Evolutionary conservation across 805 yeast species (phyloP).

Genomic region (Suhomyces vadensis): DNA sequence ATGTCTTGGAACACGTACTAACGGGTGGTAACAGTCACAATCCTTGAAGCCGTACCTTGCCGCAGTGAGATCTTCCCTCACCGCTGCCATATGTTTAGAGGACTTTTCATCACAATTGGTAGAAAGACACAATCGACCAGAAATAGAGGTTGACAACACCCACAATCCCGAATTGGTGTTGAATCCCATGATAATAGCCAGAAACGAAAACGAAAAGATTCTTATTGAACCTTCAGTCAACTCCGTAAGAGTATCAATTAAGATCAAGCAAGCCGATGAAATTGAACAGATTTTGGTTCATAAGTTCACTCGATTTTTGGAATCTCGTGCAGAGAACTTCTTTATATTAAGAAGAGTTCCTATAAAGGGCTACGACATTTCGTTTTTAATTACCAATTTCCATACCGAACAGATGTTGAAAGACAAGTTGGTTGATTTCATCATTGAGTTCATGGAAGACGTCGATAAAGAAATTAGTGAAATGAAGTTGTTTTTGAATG

Average conservation of each 20-base stretch:
- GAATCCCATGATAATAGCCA: slow-evolving; percentile 85
- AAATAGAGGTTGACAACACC: slow-evolving; percentile 78
- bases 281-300: slow-evolving; percentile 93
- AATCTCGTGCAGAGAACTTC: slow-evolving; percentile 94
- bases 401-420: slow-evolving; percentile 96
- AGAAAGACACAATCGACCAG: slow-evolving; percentile 97
- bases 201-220: slow-evolving; percentile 92
- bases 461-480: slow-evolving; percentile 98
- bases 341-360: slow-evolving; percentile 90
- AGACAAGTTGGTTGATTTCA: slow-evolving; percentile 92
- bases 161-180: slow-evolving; percentile 77
- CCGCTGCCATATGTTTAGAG: slow-evolving; percentile 89
- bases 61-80: slow-evolving; percentile 89
- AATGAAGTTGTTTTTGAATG: slow-evolving; percentile 94
- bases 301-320: slow-evolving; percentile 89
- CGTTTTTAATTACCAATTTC: slow-evolving; percentile 88
- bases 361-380: slow-evolving; percentile 86
- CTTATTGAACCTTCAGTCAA: slow-evolving; percentile 93
- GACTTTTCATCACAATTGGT: slow-evolving; percentile 94
- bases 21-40: slow-evolving; percentile 81
- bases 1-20: slow-evolving; percentile 11
- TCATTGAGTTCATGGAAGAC: slow-evolving; percentile 98
- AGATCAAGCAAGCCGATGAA: slow-evolving; percentile 96
- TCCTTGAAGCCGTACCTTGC: slow-evolving; percentile 92
- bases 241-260: slow-evolving; percentile 85